Conservation (phyloP, 2,329 filamentous ascomycete genomes). For the Paramyrothecium sp. region DNA sequence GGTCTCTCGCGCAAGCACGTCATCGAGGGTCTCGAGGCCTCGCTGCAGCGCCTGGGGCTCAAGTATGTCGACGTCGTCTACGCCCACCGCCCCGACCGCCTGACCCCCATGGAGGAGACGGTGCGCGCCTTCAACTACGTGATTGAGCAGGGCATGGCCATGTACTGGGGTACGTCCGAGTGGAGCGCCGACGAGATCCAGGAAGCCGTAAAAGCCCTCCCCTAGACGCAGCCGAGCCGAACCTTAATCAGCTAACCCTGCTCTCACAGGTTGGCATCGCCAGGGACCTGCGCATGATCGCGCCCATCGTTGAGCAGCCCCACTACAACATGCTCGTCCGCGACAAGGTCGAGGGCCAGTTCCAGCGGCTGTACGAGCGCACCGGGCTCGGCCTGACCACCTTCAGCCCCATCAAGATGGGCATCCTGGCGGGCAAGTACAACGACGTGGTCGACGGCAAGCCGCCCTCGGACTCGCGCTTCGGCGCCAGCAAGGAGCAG, state of each 20-base stretch:
- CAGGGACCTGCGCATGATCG: conserved; percentile 58
- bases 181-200: conserved; percentile 69
- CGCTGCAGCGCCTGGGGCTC: conserved; percentile 55
- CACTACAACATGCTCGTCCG: conserved; percentile 65
- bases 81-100: conserved; percentile 66
- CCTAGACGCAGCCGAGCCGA: not conserved
- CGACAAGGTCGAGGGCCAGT: conserved; percentile 63
- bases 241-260: conserved; percentile 7
- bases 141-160: conserved; percentile 65
- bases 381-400: conserved; percentile 60
- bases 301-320: conserved; percentile 65
- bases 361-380: conserved; percentile 57
- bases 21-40: conserved; percentile 52
- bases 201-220: conserved; percentile 38
- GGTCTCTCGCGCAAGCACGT: conserved; percentile 69
- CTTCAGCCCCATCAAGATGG: conserved; percentile 57
- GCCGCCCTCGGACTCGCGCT: conserved; percentile 56
- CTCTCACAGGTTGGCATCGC: conserved; percentile 48
- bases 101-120: conserved; percentile 69
- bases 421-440: conserved; percentile 66
- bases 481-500: conserved; percentile 54
- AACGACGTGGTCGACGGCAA: conserved; percentile 48
- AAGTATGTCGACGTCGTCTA: conserved; percentile 68
- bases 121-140: conserved; percentile 70
- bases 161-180: conserved; percentile 65